Evolutionary conservation across 2,329 filamentous ascomycete species (phyloP).

Genomic region (Phialemoniopsis sp.): DNA sequence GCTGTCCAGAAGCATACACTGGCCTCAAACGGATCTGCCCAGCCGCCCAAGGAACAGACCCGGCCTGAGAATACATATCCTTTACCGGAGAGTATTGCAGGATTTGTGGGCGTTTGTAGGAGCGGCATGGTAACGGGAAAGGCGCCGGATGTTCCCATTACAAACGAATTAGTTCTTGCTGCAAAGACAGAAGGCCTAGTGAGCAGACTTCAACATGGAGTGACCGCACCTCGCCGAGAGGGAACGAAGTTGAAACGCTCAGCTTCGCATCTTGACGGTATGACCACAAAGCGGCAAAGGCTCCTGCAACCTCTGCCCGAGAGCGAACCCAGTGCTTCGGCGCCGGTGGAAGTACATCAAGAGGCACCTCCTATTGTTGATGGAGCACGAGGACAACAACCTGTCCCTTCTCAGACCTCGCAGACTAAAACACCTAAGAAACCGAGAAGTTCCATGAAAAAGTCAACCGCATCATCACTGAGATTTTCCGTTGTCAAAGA

Average conservation of each 20-base stretch:
- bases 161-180: constrained; percentile 29
- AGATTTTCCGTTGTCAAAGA: constrained; percentile 77
- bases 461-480: constrained; percentile 26
- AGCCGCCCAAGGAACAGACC: neutral
- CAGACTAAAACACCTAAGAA: constrained; percentile 13
- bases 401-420: constrained; percentile 9
- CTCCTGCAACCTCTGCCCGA: neutral
- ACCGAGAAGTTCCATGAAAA: constrained; percentile 23
- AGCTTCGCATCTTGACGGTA: constrained; percentile 2
- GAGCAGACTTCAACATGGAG: constrained; percentile 15
- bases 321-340: too few relatives aligned
- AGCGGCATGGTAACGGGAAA: constrained; percentile 35
- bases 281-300: constrained; percentile 4
- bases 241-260: constrained; percentile 10
- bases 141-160: constrained; percentile 30
- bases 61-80: constrained; percentile 1
- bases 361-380: too few relatives aligned
- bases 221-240: constrained; percentile 3
- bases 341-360: too few relatives aligned
- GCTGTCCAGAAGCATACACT: too few relatives aligned
- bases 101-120: constrained; percentile 31
- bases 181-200: constrained; percentile 34
- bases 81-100: neutral
- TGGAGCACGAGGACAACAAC: too few relatives aligned
- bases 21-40: too few relatives aligned